phyloP scores from a whole-genome alignment of 2,329 filamentous ascomycete species.

The Botryotinia narcissicola region DNA sequence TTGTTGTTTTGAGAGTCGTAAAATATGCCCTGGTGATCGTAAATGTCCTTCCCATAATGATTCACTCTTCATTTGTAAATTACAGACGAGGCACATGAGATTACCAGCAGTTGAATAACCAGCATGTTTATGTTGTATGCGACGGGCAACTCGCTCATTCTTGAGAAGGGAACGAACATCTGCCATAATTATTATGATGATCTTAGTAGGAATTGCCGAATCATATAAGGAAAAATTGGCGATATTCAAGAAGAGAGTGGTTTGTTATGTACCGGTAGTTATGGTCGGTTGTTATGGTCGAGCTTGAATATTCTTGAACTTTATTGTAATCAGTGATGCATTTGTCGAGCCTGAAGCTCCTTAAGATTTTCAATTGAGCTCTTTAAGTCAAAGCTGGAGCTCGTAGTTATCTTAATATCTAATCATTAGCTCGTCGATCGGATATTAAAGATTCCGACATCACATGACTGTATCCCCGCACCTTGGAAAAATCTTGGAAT shows the following conservation, averaged over 20 bases:
- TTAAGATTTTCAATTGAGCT: background rate
- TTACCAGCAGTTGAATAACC: slow-evolving; percentile 66
- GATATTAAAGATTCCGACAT: background rate
- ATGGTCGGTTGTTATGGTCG: background rate
- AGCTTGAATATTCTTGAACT: background rate
- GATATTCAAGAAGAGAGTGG: background rate
- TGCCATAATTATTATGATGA: slow-evolving; percentile 53
- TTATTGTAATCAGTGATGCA: background rate
- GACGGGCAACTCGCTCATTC: slow-evolving; percentile 70
- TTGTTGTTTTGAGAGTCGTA: slow-evolving; percentile 39
- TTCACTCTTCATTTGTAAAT: slow-evolving; percentile 62
- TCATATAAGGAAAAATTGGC: background rate
- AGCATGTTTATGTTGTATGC: slow-evolving; percentile 68
- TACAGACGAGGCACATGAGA: slow-evolving; percentile 66
- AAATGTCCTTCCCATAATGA: slow-evolving; percentile 65
- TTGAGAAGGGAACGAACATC: slow-evolving; percentile 78
- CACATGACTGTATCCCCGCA: slow-evolving; percentile 10
- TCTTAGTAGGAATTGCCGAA: background rate
- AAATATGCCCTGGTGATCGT: slow-evolving; percentile 46
- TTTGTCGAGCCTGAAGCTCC: slow-evolving; percentile 7
- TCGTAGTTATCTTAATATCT: background rate
- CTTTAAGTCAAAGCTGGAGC: background rate
- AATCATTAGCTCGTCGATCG: background rate
- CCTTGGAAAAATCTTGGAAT: slow-evolving; percentile 9
- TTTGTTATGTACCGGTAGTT: background rate